A percentile compares a stretch with the other conserved stretches of the same genome.
These are phyloP conservation scores for Cicer arietinum DNA, from an alignment of 306 rosid species.

Conservation along the genomic window DNA sequence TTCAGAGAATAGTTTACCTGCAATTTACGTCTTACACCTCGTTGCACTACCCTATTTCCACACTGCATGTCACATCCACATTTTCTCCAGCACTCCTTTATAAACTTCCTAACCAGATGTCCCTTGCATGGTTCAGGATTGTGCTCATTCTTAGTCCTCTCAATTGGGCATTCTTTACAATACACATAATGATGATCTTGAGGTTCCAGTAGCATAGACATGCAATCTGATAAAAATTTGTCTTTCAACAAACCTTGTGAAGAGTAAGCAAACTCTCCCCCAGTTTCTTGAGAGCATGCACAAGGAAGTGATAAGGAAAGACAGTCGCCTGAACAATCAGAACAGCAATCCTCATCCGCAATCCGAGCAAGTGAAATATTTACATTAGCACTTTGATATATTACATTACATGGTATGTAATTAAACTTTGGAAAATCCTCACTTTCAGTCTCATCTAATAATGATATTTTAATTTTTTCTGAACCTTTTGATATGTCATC, in stretches of 20 bases:
- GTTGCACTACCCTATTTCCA: conserved; percentile 90
- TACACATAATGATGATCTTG: conserved; percentile 54
- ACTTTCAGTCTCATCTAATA: conserved; percentile 61
- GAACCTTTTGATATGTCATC: conserved; percentile 77
- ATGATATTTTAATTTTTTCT: conserved; percentile 70
- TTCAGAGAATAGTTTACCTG: conserved; percentile 65
- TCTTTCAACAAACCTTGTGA: conserved; percentile 69
- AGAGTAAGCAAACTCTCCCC: conserved; percentile 94
- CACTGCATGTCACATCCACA: conserved; percentile 90
- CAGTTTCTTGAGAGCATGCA: conserved; percentile 92
- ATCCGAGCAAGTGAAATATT: conserved; percentile 85
- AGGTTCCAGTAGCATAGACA: conserved; percentile 60
- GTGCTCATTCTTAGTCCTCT: conserved; percentile 61
- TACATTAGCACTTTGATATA: conserved; percentile 74
- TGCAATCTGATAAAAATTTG: conserved; percentile 60
- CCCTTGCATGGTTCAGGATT: conserved; percentile 76
- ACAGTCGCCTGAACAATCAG: conserved; percentile 73
- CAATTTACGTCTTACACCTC: conserved; percentile 77
- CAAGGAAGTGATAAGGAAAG: conserved; percentile 72
- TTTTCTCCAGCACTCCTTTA: conserved; percentile 97
- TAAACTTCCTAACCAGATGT: conserved; percentile 73
- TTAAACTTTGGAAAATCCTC: conserved; percentile 74
- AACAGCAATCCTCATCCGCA: conserved; percentile 83
- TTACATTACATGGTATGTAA: conserved; percentile 69
- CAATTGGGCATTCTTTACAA: conserved; percentile 80